phyloP scores from a whole-genome alignment of 345 rosid genomes.

The Balakata baccata region DNA sequence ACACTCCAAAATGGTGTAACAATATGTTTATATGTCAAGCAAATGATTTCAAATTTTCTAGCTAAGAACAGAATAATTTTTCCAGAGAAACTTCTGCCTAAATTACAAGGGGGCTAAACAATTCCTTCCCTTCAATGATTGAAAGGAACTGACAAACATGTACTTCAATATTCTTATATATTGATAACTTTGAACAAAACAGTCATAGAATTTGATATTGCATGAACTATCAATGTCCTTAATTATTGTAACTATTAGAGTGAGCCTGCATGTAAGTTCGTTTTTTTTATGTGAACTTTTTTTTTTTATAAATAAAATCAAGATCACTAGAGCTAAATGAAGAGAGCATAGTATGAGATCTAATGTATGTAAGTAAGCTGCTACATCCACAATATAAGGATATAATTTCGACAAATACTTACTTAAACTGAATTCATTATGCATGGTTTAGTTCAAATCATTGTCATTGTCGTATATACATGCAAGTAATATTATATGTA shows the following conservation, averaged over 20 bases:
- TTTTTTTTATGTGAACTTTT: not conserved
- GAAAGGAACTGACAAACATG: conserved; percentile 18
- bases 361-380: too few species aligned
- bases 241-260: not conserved
- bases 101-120: not conserved
- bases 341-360: not conserved
- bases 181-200: conserved; percentile 6
- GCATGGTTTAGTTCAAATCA: too few species aligned
- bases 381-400: too few species aligned
- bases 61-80: not conserved
- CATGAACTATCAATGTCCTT: not conserved
- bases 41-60: too few species aligned
- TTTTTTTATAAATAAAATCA: not conserved
- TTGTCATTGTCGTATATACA: too few species aligned
- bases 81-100: not conserved
- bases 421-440: too few species aligned
- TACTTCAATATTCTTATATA: conserved; percentile 21
- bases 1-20: not conserved
- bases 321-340: not conserved
- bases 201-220: not conserved
- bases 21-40: not conserved
- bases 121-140: conserved; percentile 25
- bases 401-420: too few species aligned
- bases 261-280: not conserved
- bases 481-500: too few species aligned